Evolutionary conservation across 352 stramenopile genomes (phyloP).

Genomic region (Phytopythium montanum): DNA sequence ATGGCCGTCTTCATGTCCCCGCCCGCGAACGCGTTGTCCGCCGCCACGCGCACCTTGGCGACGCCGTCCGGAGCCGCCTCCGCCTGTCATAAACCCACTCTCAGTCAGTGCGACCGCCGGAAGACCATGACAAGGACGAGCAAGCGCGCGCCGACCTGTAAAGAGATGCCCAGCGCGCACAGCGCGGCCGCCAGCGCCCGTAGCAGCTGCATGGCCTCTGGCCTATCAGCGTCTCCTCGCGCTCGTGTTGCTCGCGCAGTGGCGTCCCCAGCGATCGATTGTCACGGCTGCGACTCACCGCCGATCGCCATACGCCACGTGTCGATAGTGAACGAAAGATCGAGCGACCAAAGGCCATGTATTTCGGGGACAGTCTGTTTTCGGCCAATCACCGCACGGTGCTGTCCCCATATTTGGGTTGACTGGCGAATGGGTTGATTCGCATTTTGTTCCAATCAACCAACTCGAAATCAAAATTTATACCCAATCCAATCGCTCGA

Average conservation of each 20-base stretch:
- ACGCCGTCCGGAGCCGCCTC: slow-evolving; percentile 33
- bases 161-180: slow-evolving; percentile 14
- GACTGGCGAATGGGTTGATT: not conserved
- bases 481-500: not conserved
- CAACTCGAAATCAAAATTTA: not conserved
- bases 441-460: not conserved
- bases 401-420: not conserved
- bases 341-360: too few relatives aligned
- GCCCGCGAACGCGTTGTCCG: slow-evolving; percentile 74
- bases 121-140: not conserved
- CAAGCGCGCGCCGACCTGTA: not conserved
- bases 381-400: too few relatives aligned
- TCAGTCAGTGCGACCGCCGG: not conserved
- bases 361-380: too few relatives aligned
- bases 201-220: slow-evolving; percentile 12
- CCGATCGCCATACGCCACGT: not conserved
- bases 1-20: slow-evolving; percentile 78
- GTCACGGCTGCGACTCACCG: not conserved
- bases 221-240: not conserved
- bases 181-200: slow-evolving; percentile 16
- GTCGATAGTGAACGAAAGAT: not conserved
- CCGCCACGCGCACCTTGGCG: slow-evolving; percentile 62
- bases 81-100: slow-evolving; percentile 12
- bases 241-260: not conserved
- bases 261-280: not conserved